Evolutionary conservation across 768 basidiomycete genomes (phyloP).

Genomic region (Inosperma sp.): DNA sequence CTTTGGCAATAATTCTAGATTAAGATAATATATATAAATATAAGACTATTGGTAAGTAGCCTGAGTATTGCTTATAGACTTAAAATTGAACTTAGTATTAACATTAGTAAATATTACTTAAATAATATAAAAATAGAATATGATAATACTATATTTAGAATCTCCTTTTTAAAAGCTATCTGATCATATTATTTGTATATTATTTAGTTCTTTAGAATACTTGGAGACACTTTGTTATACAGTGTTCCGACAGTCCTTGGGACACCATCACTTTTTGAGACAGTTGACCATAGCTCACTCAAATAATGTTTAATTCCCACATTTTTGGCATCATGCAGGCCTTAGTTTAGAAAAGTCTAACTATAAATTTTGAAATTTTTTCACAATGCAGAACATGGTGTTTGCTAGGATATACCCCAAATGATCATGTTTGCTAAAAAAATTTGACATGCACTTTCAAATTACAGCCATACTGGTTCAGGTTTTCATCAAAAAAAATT

Average conservation of each 20-base stretch:
- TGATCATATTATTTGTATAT: too few relatives aligned
- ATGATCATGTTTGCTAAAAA: background rate
- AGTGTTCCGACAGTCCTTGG: conserved; percentile 8
- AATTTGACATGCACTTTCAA: background rate
- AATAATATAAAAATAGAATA: too few relatives aligned
- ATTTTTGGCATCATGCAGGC: background rate
- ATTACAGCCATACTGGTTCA: background rate
- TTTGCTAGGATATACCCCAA: background rate
- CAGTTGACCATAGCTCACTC: conserved; percentile 2
- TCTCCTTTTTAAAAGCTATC: too few relatives aligned
- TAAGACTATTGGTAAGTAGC: too few relatives aligned
- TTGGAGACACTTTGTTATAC: too few relatives aligned
- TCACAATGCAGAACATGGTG: background rate
- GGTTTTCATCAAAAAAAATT: background rate
- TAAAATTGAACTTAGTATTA: too few relatives aligned
- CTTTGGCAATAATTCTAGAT: too few relatives aligned
- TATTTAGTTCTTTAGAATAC: too few relatives aligned
- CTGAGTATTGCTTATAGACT: too few relatives aligned
- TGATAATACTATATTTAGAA: too few relatives aligned
- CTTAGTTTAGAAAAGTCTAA: background rate
- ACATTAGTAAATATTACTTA: too few relatives aligned
- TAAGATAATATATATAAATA: too few relatives aligned
- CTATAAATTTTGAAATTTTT: conserved; percentile 1
- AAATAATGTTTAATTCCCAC: background rate
- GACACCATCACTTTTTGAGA: conserved; percentile 10